These are phyloP conservation scores for Candida oleophila DNA, from an alignment of 805 yeast species.

Conservation along the genomic window DNA sequence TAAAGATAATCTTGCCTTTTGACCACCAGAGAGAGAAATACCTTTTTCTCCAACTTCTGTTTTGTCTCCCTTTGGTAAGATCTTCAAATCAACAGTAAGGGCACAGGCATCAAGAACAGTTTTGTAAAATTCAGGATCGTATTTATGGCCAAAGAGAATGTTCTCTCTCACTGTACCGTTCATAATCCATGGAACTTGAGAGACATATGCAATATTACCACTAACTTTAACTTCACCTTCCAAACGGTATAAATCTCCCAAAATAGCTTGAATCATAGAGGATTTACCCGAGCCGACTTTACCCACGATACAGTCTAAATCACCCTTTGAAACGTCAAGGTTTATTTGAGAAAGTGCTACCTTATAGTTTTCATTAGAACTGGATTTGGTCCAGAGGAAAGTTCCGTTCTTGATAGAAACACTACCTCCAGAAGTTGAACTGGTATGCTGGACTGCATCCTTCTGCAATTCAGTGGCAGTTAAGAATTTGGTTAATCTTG, in stretches of 20 bases:
- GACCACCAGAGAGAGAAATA: constrained; percentile 94
- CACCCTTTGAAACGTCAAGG: constrained; percentile 68
- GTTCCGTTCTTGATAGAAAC: constrained; percentile 64
- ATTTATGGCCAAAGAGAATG: constrained; percentile 84
- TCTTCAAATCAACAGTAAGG: constrained; percentile 69
- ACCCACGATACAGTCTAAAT: constrained; percentile 83
- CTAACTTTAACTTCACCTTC: constrained; percentile 69
- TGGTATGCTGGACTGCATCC: constrained; percentile 60
- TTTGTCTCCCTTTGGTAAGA: constrained; percentile 83
- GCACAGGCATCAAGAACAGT: constrained; percentile 88
- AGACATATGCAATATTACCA: constrained; percentile 84
- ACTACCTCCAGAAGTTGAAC: constrained; percentile 53
- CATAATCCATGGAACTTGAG: constrained; percentile 97
- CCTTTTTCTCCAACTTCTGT: constrained; percentile 98
- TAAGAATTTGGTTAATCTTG: constrained; percentile 73
- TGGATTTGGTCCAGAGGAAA: constrained; percentile 75
- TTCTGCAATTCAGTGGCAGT: constrained; percentile 75
- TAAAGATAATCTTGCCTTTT: constrained; percentile 89
- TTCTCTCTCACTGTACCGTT: constrained; percentile 92
- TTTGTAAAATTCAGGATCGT: constrained; percentile 77
- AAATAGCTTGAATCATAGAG: constrained; percentile 70
- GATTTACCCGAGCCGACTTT: constrained; percentile 90
- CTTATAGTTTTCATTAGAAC: constrained; percentile 53
- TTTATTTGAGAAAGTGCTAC: constrained; percentile 65
- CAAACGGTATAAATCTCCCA: constrained; percentile 79